Evolutionary conservation across 2,329 filamentous ascomycete species (phyloP), one percentile per base, ranked within the genome.

Genomic region (Aspergillus versicolor): DNA sequence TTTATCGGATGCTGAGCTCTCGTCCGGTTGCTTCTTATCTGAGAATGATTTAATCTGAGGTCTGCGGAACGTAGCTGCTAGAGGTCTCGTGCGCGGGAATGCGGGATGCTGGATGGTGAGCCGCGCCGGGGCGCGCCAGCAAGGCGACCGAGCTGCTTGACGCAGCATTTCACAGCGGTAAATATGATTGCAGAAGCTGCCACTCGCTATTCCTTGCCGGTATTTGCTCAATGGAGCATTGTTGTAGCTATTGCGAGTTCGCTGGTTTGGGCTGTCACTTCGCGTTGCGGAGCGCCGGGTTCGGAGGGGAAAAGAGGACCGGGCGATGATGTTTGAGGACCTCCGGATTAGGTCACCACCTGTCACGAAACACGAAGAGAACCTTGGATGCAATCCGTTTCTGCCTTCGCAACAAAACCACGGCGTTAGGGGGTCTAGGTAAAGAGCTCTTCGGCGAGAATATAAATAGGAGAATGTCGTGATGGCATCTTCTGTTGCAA

Each of bases 101-200:
- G 66, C 61, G 59, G 62, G 61, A 62, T 61, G 61, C 59, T 61
- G 63, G 61, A 60, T 58, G 58, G 61, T 56, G 55, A 66, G 63
- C 59, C 65, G 71, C 59, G 63, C 58, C 44, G 70, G 64, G 63
- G 64, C 58, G 49, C 70, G 68, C 69, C 65, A 67, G 59, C 71
- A 71, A 54, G 67, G 68, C 62, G 69, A 66, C 60, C 70, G 70
- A 40, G 67, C 68, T 56, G 72, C 70, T 69, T 70, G 68, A 63
- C 70, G 69, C 63, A 76, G 68, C 73, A 76, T 76, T 56, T 65
- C 63, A 60, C 59, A 30, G 9, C 49, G 53, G 52, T 53, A 42
- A 17, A 32, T 48, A 38, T 54, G 44, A 45, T 60, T 48, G 55
- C 54, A 56, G 52, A 34, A 17, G 52, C 38, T 44, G 9, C n/a